phyloP scores from a whole-genome alignment of 352 stramenopile genomes.

The Globisporangium heterothallicum region DNA sequence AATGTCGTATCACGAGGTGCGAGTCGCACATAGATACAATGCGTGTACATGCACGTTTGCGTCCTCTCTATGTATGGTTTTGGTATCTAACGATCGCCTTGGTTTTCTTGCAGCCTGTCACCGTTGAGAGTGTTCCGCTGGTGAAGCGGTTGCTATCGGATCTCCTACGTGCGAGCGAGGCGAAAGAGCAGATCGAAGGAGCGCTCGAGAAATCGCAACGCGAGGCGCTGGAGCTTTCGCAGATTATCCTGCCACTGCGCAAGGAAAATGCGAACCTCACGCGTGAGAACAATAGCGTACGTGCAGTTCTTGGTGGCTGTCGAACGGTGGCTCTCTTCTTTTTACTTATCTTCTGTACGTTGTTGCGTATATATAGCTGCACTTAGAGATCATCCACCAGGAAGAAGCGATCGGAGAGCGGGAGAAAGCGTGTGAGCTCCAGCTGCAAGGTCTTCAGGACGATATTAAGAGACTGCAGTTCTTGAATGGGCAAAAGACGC shows the following conservation, averaged over 20 bases:
- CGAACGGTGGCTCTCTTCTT: conserved; percentile 40
- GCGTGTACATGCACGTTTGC: not conserved
- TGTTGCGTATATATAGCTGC: conserved; percentile 27
- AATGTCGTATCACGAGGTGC: conserved; percentile 53
- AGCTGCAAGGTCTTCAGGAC: conserved; percentile 66
- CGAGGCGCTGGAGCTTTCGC: conserved; percentile 57
- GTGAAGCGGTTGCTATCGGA: conserved; percentile 55
- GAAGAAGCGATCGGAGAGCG: conserved; percentile 66
- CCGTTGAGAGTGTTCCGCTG: conserved; percentile 50
- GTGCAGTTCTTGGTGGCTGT: not conserved
- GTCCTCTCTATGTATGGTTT: not conserved
- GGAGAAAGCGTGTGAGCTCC: conserved; percentile 54
- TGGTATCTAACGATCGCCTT: not conserved
- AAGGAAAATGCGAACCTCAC: conserved; percentile 73
- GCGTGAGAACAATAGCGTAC: conserved; percentile 74
- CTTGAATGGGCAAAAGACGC: conserved; percentile 45
- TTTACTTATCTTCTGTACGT: conserved; percentile 9
- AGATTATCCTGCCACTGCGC: conserved; percentile 63
- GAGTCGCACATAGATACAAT: not conserved
- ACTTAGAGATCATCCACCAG: conserved; percentile 78
- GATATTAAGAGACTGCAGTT: conserved; percentile 72
- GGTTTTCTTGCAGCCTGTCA: conserved; percentile 30
- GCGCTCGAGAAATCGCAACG: conserved; percentile 50
- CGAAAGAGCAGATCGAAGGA: conserved; percentile 27
- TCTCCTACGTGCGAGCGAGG: conserved; percentile 27